Base-by-base conservation (phyloP, 1,284 basidiomycete genomes). In the Sporisorium graminicola region DNA sequence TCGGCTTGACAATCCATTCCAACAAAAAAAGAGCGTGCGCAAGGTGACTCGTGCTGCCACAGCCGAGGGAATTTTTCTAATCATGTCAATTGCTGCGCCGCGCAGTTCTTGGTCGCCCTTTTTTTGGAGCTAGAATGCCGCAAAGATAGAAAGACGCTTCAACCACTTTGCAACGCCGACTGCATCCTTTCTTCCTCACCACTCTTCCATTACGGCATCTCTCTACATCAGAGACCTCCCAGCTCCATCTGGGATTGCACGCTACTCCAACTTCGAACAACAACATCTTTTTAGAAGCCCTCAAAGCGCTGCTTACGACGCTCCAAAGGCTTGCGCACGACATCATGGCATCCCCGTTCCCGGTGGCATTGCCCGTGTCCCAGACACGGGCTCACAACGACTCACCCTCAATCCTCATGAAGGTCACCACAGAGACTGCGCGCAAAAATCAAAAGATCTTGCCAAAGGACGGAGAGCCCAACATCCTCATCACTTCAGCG, bases 401-500 rank as follows among this genome's bases (percentile, higher is more conserved):
- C 22, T 58, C 68, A 27, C 37, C 74, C 29, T 53, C 64, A 18
- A 77, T 84, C 29, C 78, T 84, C 58, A 81, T 84, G 74, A 82
- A 82, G 58, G 65, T 78, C 52, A 82, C 77, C 33, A 69, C 60
- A 51, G 74, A 78, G 26, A 65, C 72, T 12, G 68, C 76, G 29
- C 76, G 68, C 18, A 76, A 72, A 37, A 70, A 72, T 29, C 55
- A 70, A 43, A 80, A 79, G 70, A 74, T 84, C 55, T 59, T 82
- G 12, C 83, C 83, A 26, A 72, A 74, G 35, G 66, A 79, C n/a
- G 77, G 71, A 56, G 71, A 84, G 62, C 50, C 74, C 37, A 85
- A 85, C 74, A 65, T 98, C 55, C 88, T 99, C 44, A 92, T 99
- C 85, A 98, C 97, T 10, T 98, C 95, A 66, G 96, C 97, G 42